Evolutionary conservation across 768 basidiomycete species (phyloP).

Genomic region (Boletus barrowsii): DNA sequence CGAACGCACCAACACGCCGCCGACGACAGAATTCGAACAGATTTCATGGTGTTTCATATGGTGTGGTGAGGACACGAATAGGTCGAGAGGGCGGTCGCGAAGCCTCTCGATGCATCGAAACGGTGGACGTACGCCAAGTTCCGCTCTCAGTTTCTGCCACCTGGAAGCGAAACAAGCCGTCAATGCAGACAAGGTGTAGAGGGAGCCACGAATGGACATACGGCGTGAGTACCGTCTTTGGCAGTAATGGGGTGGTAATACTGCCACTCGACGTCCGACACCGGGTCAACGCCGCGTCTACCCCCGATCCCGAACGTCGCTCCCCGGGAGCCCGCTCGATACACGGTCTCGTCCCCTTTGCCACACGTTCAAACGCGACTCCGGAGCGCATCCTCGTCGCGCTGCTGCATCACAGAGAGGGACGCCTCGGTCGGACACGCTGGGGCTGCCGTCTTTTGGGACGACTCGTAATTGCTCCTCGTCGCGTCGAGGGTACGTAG

Average conservation of each 20-base stretch:
- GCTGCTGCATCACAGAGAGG: too few species aligned
- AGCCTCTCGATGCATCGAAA: slow-evolving; percentile 31
- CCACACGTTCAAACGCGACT: too few species aligned
- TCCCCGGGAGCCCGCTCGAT: too few species aligned
- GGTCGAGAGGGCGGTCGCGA: slow-evolving; percentile 37
- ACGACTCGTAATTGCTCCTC: too few species aligned
- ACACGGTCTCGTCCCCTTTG: too few species aligned
- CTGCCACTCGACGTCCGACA: too few species aligned
- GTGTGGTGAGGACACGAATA: slow-evolving; percentile 60
- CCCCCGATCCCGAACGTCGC: too few species aligned
- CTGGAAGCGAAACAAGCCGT: slow-evolving; percentile 30
- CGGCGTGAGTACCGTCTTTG: slow-evolving; percentile 73
- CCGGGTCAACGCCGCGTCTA: too few species aligned
- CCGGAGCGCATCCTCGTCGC: too few species aligned
- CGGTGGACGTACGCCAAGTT: slow-evolving; percentile 53
- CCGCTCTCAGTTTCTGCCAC: slow-evolving; percentile 61
- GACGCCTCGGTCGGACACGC: too few species aligned
- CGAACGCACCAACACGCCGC: slow-evolving; percentile 61
- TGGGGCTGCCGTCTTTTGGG: too few species aligned
- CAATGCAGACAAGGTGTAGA: not conserved
- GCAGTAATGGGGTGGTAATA: slow-evolving; percentile 85
- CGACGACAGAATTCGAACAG: slow-evolving; percentile 70
- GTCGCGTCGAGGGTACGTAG: too few species aligned
- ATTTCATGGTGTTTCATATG: slow-evolving; percentile 68
- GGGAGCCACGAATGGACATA: slow-evolving; percentile 35